Evolutionary conservation across 2,329 filamentous ascomycete genomes (phyloP).

Genomic region (Mycocentrospora acerina): DNA sequence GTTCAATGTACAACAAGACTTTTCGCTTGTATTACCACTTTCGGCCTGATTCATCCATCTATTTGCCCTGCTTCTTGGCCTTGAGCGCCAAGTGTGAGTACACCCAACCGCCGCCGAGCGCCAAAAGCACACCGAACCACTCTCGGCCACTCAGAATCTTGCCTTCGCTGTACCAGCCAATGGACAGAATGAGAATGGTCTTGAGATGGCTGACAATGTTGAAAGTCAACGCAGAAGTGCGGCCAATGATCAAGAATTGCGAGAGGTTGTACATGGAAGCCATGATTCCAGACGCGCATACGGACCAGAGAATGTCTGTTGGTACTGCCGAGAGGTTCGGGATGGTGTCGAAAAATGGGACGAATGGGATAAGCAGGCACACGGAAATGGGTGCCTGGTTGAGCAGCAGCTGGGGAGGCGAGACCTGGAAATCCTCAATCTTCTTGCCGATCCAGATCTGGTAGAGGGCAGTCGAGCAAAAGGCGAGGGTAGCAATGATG

Average conservation of each 20-base stretch:
- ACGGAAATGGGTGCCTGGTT: constrained; percentile 52
- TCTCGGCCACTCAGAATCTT: constrained; percentile 44
- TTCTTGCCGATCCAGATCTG: constrained; percentile 54
- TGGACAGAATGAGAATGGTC: constrained; percentile 49
- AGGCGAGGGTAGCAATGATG: constrained; percentile 47
- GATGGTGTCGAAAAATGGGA: constrained; percentile 48
- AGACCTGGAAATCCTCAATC: constrained; percentile 49
- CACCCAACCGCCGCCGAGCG: constrained; percentile 48
- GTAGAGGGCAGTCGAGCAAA: constrained; percentile 49
- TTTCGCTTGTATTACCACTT: constrained; percentile 1
- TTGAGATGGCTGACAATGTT: constrained; percentile 48
- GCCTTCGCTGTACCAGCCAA: constrained; percentile 50
- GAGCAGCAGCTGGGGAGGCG: constrained; percentile 47
- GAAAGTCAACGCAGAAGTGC: constrained; percentile 43
- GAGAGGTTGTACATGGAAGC: constrained; percentile 46
- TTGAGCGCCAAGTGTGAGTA: constrained; percentile 47
- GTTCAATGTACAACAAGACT: constrained; percentile 9
- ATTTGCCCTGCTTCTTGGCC: constrained; percentile 36
- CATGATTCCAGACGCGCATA: constrained; percentile 47
- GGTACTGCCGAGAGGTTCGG: constrained; percentile 42
- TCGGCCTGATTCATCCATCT: constrained; percentile 8
- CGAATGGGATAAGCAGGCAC: constrained; percentile 46
- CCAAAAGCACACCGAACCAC: constrained; percentile 47
- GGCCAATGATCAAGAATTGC: constrained; percentile 47
- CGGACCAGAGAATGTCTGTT: constrained; percentile 42